Evolutionary conservation across 2,329 filamentous ascomycete species (phyloP).

Genomic region (Penicillium sp.): DNA sequence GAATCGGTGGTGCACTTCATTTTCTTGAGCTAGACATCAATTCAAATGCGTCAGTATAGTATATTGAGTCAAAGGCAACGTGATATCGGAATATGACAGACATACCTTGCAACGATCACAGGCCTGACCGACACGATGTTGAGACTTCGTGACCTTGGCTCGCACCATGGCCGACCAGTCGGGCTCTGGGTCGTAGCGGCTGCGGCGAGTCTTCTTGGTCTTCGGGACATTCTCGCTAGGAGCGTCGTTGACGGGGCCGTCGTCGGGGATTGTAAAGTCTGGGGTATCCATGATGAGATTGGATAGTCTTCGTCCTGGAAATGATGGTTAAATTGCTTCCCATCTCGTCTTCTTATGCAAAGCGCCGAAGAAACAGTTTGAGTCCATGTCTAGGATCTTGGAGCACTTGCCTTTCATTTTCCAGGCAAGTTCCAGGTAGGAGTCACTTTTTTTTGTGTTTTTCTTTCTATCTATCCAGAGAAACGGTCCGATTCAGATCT

Average conservation of each 20-base stretch:
- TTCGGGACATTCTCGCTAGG: constrained; percentile 8
- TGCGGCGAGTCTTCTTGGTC: constrained; percentile 20
- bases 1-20: constrained; percentile 25
- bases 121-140: constrained; percentile 21
- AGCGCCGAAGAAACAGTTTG: neutral
- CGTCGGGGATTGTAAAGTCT: neutral
- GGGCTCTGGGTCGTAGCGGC: constrained; percentile 22
- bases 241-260: constrained; percentile 34
- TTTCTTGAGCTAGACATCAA: constrained; percentile 18
- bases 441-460: neutral
- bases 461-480: neutral
- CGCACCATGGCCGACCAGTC: constrained; percentile 24
- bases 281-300: neutral
- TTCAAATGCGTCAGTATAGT: neutral
- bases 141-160: constrained; percentile 13
- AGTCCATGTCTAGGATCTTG: neutral
- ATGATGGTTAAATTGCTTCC: neutral
- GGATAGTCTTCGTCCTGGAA: neutral
- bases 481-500: neutral
- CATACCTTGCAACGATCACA: constrained; percentile 34
- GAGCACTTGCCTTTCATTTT: constrained; percentile 1
- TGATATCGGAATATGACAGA: neutral
- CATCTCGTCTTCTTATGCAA: constrained; percentile 5
- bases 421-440: neutral
- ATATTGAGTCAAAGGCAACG: no score